Conservation (phyloP, 805 yeast genomes). For the Metschnikowia peoriensis region DNA sequence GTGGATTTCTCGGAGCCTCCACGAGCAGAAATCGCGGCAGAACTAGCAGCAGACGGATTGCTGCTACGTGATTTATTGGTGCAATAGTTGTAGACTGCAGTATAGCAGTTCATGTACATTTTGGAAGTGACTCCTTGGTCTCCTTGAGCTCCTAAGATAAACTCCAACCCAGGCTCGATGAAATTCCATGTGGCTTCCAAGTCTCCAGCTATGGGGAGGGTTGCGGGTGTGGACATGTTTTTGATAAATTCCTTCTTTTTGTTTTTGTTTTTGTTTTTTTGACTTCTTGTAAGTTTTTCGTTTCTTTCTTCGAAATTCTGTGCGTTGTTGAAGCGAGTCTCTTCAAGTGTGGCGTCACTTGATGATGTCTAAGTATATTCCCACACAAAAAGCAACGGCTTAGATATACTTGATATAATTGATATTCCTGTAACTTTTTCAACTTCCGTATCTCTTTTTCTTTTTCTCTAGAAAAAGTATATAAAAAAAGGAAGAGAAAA, state of each 20-base stretch:
- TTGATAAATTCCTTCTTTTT: background rate
- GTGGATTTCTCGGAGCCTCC: slow-evolving; percentile 24
- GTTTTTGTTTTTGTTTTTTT: background rate
- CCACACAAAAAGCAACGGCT: too few relatives aligned
- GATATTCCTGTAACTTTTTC: too few relatives aligned
- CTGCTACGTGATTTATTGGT: slow-evolving; percentile 65
- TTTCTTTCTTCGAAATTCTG: too few relatives aligned
- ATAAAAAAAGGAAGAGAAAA: too few relatives aligned
- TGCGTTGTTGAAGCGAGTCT: too few relatives aligned
- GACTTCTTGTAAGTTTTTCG: background rate
- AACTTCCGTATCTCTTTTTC: too few relatives aligned
- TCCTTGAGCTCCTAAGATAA: slow-evolving; percentile 67
- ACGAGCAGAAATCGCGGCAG: slow-evolving; percentile 6
- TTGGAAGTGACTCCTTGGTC: slow-evolving; percentile 61
- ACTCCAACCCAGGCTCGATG: slow-evolving; percentile 72
- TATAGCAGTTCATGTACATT: slow-evolving; percentile 86
- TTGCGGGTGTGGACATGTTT: slow-evolving; percentile 15
- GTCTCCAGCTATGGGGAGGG: slow-evolving; percentile 57
- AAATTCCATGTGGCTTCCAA: slow-evolving; percentile 71
- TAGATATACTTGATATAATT: too few relatives aligned
- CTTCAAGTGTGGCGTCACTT: background rate
- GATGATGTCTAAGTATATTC: too few relatives aligned
- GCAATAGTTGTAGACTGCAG: slow-evolving; percentile 91
- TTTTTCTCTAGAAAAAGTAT: too few relatives aligned
- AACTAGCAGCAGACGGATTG: slow-evolving; percentile 10